Percentiles rank a stretch among this genome's conserved stretches.
Conservation (phyloP, 805 yeast genomes). For the Sugiyamaella americana region DNA sequence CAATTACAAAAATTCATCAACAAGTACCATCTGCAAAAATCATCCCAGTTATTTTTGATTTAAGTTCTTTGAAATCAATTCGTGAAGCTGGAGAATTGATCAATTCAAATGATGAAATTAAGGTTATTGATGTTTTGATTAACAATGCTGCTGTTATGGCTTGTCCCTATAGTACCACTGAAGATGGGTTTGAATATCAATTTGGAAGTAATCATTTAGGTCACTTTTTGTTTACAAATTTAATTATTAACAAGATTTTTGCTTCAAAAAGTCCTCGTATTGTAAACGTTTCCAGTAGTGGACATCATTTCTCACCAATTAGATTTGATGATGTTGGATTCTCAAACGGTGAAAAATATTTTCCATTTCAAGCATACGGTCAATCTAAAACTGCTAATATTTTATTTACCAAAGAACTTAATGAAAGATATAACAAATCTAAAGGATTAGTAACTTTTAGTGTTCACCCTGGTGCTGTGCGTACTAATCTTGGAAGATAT, state of each 20-base stretch:
- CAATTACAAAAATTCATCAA: slow-evolving; percentile 8
- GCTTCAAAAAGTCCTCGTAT: slow-evolving; percentile 8
- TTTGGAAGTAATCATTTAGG: slow-evolving; percentile 72
- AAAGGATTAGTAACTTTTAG: slow-evolving; percentile 9
- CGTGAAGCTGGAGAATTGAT: slow-evolving; percentile 14
- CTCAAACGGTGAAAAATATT: slow-evolving; percentile 6
- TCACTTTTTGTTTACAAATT: slow-evolving; percentile 62
- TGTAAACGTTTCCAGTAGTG: slow-evolving; percentile 2
- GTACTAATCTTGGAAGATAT: slow-evolving; percentile 12
- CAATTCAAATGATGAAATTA: slow-evolving; percentile 17
- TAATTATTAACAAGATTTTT: slow-evolving; percentile 8
- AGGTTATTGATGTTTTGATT: slow-evolving; percentile 51
- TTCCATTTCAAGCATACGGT: slow-evolving; percentile 11
- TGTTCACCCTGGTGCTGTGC: slow-evolving; percentile 14
- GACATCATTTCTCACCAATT: slow-evolving; percentile 6
- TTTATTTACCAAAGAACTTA: slow-evolving; percentile 8
- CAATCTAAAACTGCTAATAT: slow-evolving; percentile 17
- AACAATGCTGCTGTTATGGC: slow-evolving; percentile 82
- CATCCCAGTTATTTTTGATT: slow-evolving; percentile 13
- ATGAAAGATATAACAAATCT: slow-evolving; percentile 6
- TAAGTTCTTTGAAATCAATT: slow-evolving; percentile 13
- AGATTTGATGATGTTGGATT: slow-evolving; percentile 5
- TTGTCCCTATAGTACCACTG: slow-evolving; percentile 55
- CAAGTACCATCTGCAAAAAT: slow-evolving; percentile 10
- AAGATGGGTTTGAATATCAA: slow-evolving; percentile 70